Base-by-base conservation (phyloP, 805 yeast genomes). In the Saccharomycopsis fodiens region DNA sequence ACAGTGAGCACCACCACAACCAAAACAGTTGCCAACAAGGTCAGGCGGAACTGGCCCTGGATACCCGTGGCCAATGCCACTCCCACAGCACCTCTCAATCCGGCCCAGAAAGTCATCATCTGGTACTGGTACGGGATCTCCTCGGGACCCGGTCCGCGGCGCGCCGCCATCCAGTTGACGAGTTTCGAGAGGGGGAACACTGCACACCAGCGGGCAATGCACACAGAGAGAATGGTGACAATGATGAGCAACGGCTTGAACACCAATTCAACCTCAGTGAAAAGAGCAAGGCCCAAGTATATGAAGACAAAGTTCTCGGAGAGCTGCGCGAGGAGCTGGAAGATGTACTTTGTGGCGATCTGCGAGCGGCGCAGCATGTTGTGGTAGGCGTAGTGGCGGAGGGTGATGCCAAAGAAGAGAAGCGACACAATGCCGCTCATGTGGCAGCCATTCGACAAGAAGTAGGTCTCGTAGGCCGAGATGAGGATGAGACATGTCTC, bases 41-140 rank as follows among this genome's bases (percentile, higher is more conserved):
- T 80, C 59, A 82, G 80, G 53, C 89, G 91, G 46, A 85, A 80
- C 58, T 91, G 96, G 50, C 97, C 98, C 64, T 86, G 95, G 35
- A 93, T 68, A 12, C 98, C 98, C 79, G 94, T 87, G 0, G 98
- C 98, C 57, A 93, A 73, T 0, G 98, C 99, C 3, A 93, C 99
- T 53, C 99, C 99, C 30, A 93, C 99, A 1, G 99, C 99, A 49
- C 99, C 99, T 59, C 99, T 74, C 46, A 93, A 70, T 3, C 99
- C 99, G 2, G 98, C 98, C 99, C 99, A 93, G 62, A 93, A 93
- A 42, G 91, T 87, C 98, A 93, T 93, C 85, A 88, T 87, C 66
- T 93, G 98, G 63, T 93, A 93, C 51, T 83, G 86, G 57, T 86
- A 91, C 21, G 96, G 93, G 51, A 93, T 88, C 65, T 91, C 97